phyloP scores from a whole-genome alignment of 345 rosid genomes.

The Gossypium herbaceum region DNA sequence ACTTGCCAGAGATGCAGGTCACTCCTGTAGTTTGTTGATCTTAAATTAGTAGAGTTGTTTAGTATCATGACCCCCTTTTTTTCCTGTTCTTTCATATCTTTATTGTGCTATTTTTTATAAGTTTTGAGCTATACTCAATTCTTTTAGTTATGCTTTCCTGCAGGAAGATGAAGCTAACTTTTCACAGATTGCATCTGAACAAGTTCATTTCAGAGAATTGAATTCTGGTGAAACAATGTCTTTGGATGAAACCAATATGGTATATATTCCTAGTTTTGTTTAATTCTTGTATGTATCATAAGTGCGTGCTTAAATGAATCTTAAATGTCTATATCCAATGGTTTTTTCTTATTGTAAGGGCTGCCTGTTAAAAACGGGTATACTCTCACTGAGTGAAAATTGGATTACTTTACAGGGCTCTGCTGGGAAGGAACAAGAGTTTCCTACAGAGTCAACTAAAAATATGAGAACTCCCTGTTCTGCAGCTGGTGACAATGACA shows the following conservation, averaged over 20 bases:
- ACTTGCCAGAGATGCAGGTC: slow-evolving; percentile 56
- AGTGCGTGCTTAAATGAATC: not conserved
- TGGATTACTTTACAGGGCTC: slow-evolving; percentile 32
- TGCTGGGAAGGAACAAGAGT: slow-evolving; percentile 23
- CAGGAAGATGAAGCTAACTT: slow-evolving; percentile 35
- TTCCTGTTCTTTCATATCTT: not conserved
- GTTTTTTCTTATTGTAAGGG: not conserved
- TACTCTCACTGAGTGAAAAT: not conserved
- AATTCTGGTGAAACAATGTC: slow-evolving; percentile 25
- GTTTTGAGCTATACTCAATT: slow-evolving; percentile 8
- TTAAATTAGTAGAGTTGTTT: not conserved
- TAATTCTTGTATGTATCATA: not conserved
- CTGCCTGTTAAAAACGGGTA: not conserved
- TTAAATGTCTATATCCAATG: not conserved
- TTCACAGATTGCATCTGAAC: slow-evolving; percentile 30
- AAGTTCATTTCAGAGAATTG: slow-evolving; percentile 26
- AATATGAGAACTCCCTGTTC: slow-evolving; percentile 23
- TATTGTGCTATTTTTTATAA: not conserved
- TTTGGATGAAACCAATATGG: slow-evolving; percentile 23
- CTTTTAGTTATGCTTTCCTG: slow-evolving; percentile 6
- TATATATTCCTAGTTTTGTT: slow-evolving; percentile 17
- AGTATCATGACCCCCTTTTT: not conserved
- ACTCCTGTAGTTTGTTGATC: slow-evolving; percentile 11
- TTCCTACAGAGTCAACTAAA: slow-evolving; percentile 26
- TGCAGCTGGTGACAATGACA: slow-evolving; percentile 25